phyloP scores from a whole-genome alignment of 768 basidiomycete species.

The Asterophora lycoperdoides region DNA sequence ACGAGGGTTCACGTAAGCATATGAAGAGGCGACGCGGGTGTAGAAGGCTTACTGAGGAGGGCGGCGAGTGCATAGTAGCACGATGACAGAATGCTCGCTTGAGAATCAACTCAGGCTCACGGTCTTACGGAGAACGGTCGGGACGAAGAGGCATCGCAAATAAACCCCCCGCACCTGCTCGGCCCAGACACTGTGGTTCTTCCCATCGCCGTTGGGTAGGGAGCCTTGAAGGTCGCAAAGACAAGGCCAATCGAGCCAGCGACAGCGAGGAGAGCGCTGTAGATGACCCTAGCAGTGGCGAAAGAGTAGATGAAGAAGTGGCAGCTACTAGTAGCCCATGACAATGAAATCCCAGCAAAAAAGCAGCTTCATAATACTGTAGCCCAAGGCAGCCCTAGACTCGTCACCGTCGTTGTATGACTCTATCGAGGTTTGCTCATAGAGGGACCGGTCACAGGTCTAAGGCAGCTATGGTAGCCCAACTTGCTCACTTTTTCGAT shows the following conservation, averaged over 20 bases:
- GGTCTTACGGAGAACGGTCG: conserved; percentile 71
- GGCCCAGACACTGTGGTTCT: conserved; percentile 29
- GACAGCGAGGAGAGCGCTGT: conserved; percentile 49
- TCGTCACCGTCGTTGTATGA: too few relatives aligned
- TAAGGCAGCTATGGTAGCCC: too few relatives aligned
- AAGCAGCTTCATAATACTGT: too few relatives aligned
- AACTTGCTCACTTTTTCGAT: too few relatives aligned
- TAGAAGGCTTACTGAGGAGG: conserved; percentile 57
- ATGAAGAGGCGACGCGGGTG: neutral
- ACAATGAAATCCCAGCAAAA: too few relatives aligned
- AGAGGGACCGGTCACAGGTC: too few relatives aligned
- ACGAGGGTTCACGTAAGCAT: conserved; percentile 38
- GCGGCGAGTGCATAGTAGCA: conserved; percentile 75
- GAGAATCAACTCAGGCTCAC: conserved; percentile 95
- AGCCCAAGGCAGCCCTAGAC: too few relatives aligned
- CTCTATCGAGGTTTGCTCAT: too few relatives aligned
- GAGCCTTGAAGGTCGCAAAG: conserved; percentile 29
- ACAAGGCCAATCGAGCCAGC: conserved; percentile 44
- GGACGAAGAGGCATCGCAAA: conserved; percentile 56
- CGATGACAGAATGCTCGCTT: conserved; percentile 57
- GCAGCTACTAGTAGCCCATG: too few relatives aligned
- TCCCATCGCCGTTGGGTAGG: conserved; percentile 26
- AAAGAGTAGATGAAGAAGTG: conserved; percentile 73
- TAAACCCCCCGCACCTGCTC: conserved; percentile 39
- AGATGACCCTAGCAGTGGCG: conserved; percentile 61